These are phyloP conservation scores for Drosera capensis DNA, from an alignment of 148 eudicot species.

Conservation along the genomic window DNA sequence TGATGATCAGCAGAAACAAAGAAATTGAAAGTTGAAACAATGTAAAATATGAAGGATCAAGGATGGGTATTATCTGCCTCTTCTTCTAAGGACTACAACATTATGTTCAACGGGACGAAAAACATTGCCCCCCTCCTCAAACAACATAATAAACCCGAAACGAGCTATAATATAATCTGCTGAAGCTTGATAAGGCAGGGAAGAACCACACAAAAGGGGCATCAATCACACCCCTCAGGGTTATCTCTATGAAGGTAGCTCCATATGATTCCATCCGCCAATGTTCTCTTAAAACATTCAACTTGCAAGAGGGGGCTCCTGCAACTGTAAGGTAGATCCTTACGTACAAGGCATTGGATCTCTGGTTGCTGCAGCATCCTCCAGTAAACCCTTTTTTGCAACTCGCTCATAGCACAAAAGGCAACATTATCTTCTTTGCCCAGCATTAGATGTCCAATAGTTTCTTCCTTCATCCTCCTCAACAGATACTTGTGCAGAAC, in stretches of 20 bases:
- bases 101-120: too few relatives aligned
- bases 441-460: constrained; percentile 92
- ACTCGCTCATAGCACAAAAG: constrained; percentile 87
- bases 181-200: constrained; percentile 93
- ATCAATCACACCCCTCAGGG: constrained; percentile 85
- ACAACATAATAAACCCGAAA: too few relatives aligned
- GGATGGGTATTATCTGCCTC: too few relatives aligned
- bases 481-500: constrained; percentile 58
- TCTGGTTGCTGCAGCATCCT: constrained; percentile 82
- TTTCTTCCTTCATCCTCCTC: constrained; percentile 95
- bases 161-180: constrained; percentile 41
- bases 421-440: constrained; percentile 99
- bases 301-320: constrained; percentile 88
- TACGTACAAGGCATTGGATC: constrained; percentile 68
- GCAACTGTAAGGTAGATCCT: constrained; percentile 84
- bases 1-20: too few relatives aligned
- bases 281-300: constrained; percentile 75
- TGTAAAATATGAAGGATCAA: too few relatives aligned
- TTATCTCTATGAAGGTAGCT: constrained; percentile 73
- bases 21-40: too few relatives aligned
- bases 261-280: constrained; percentile 77
- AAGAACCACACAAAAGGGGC: constrained; percentile 88
- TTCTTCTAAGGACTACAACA: too few relatives aligned
- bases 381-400: constrained; percentile 76
- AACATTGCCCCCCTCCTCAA: too few relatives aligned